Evolutionary conservation across 2,329 filamentous ascomycete species (phyloP), one percentile per base, ranked within the genome.

Genomic region (Pseudopyricularia cyperi): DNA sequence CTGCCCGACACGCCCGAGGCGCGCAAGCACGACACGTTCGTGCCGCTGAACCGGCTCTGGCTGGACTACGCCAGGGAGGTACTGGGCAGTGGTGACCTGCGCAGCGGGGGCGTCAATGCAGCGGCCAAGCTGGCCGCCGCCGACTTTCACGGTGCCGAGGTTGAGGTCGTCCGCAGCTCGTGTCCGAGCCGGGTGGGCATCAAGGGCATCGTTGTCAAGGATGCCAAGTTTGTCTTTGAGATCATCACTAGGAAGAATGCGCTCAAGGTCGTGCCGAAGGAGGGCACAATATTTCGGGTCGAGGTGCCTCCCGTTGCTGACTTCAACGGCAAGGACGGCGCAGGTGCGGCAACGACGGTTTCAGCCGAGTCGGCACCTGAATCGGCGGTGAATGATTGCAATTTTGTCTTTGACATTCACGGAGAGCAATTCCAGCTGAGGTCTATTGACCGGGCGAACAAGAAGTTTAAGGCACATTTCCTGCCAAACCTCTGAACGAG

Each of bases 401-500:
- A 55, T 2, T 52, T 96, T 61, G 75, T 83, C 0, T 93, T 96
- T 60, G 91, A 97, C 65, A 72, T 97, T 2, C 78, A 91, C 57
- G 93, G 93, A 3, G 85, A 89, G 59, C 88, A 94, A 63, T 90
- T 97, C 62, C 81, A 89, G 73, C 80, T 83, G 57, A 77, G 89
- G 11, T 83, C 91, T 2, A 82, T 85, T 15, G 91, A 97, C 64
- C 74, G 93, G 22, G 88, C 89, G 48, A 95, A 86, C 60, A 89
- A 82, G 69, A 97, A 95, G 70, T 95, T 95, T 68, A 95, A 93
- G 68, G 75, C 80, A 63, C 89, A 91, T 63, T 89, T 87, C 61
- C 72, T 89, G 56, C 76, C 82, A 48, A 82, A 87, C 57, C 66
- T 95, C 14, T 95, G 72, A 85, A 52, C 19, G 28, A 22, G 11